phyloP scores from a whole-genome alignment of 23 red algal genomes.

The Gracilariopsis chorda region DNA sequence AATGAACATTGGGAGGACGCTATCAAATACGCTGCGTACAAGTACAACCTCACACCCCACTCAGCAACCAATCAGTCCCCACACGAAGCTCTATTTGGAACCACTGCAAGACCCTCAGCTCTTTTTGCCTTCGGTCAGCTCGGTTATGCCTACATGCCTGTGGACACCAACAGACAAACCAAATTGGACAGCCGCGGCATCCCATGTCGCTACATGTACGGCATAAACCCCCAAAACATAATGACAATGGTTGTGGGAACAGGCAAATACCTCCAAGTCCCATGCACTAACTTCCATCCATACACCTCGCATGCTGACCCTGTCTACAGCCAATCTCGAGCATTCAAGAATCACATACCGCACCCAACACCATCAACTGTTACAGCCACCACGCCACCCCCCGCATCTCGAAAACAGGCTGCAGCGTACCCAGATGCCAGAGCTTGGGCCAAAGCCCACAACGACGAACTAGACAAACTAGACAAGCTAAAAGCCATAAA shows the following conservation, averaged over 20 bases:
- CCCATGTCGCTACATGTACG: not conserved
- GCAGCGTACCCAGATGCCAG: not conserved
- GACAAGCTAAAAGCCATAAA: conserved; percentile 11
- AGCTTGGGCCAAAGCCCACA: not conserved
- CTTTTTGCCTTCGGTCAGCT: conserved; percentile 4
- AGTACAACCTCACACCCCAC: conserved; percentile 31
- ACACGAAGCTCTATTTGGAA: not conserved
- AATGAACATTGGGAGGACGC: not conserved
- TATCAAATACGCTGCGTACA: not conserved
- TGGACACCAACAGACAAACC: not conserved
- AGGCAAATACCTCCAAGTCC: not conserved
- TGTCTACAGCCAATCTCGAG: not conserved
- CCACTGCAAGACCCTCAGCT: not conserved
- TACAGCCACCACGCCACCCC: not conserved
- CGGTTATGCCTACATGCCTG: not conserved
- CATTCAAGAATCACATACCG: not conserved
- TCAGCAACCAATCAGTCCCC: not conserved
- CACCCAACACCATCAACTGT: not conserved
- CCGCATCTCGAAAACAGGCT: not conserved
- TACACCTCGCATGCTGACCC: not conserved
- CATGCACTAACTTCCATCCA: not conserved
- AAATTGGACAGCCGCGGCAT: not conserved
- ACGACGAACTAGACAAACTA: conserved; percentile 7
- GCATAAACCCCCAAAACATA: not conserved
- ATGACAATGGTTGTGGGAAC: not conserved